These are phyloP conservation scores for Mycogone perniciosa DNA, from an alignment of 2,329 filamentous ascomycete species.

Conservation along the genomic window DNA sequence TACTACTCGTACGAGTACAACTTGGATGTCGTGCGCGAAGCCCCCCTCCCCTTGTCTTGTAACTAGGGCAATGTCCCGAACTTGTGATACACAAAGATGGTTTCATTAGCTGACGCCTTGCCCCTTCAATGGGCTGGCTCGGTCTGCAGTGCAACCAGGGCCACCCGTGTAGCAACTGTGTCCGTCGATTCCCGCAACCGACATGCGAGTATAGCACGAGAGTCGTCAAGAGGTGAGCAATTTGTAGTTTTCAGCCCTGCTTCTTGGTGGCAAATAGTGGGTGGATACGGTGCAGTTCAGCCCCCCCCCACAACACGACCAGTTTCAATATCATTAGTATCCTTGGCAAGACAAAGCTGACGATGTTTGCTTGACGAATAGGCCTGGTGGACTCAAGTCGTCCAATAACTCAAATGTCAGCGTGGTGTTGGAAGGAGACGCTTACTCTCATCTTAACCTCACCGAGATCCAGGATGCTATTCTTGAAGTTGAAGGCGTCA, in stretches of 20 bases:
- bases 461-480: slow-evolving; percentile 29
- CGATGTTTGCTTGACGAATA: background rate
- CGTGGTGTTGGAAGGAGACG: slow-evolving; percentile 9
- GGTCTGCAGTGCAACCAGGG: slow-evolving; percentile 44
- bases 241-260: background rate
- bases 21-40: too few species aligned
- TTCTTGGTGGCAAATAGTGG: slow-evolving; percentile 7
- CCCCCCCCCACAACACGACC: slow-evolving; percentile 9
- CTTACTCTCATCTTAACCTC: slow-evolving; percentile 33
- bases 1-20: too few species aligned
- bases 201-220: slow-evolving; percentile 38
- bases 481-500: slow-evolving; percentile 23
- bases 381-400: slow-evolving; percentile 6
- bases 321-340: background rate
- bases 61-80: too few species aligned
- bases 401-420: slow-evolving; percentile 3
- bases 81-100: background rate
- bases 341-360: slow-evolving; percentile 3
- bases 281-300: slow-evolving; percentile 9
- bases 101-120: background rate
- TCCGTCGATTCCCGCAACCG: slow-evolving; percentile 45
- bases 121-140: slow-evolving; percentile 6
- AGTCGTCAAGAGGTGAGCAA: slow-evolving; percentile 11
- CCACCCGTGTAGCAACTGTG: slow-evolving; percentile 48
- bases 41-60: too few species aligned